Percentiles rank a stretch among this genome's conserved stretches.
Conservation (phyloP, 2,329 filamentous ascomycete species). For the Cryphonectria parasitica region DNA sequence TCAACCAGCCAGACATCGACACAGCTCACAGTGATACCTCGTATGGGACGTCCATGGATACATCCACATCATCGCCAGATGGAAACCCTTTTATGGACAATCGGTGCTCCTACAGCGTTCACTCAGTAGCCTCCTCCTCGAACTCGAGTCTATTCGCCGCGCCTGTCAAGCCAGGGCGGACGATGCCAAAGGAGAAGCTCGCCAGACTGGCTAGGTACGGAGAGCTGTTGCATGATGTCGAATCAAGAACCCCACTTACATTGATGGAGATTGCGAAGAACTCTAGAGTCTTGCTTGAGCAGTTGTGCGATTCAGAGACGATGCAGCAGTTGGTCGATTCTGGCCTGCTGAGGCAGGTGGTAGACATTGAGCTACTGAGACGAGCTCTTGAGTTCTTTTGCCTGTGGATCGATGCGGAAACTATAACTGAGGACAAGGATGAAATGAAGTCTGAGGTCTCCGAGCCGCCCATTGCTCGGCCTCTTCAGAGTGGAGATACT, state of each 20-base stretch:
- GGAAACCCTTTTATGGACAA: background rate
- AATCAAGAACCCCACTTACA: background rate
- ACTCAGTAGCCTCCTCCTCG: background rate
- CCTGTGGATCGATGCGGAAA: background rate
- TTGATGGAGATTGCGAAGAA: background rate
- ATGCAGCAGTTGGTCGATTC: conserved; percentile 12
- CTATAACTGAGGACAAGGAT: background rate
- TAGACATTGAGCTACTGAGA: conserved; percentile 1
- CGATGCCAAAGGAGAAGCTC: conserved; percentile 4
- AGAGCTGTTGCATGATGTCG: background rate
- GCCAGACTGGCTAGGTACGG: background rate
- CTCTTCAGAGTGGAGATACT: background rate
- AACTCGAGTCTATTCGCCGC: background rate
- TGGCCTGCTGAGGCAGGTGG: conserved; percentile 1
- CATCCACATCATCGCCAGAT: background rate
- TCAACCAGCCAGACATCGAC: background rate
- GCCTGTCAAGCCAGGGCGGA: background rate
- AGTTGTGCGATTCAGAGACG: background rate
- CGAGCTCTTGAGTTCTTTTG: conserved; percentile 8
- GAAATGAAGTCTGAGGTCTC: background rate
- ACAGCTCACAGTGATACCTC: background rate
- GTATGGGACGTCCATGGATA: background rate
- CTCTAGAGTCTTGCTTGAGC: background rate
- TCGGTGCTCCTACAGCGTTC: background rate
- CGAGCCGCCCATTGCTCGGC: background rate